A percentile compares a stretch with the other conserved stretches of the same genome.
phyloP scores from a whole-genome alignment of 306 rosid genomes.

The Cotoneaster glaucophyllus region DNA sequence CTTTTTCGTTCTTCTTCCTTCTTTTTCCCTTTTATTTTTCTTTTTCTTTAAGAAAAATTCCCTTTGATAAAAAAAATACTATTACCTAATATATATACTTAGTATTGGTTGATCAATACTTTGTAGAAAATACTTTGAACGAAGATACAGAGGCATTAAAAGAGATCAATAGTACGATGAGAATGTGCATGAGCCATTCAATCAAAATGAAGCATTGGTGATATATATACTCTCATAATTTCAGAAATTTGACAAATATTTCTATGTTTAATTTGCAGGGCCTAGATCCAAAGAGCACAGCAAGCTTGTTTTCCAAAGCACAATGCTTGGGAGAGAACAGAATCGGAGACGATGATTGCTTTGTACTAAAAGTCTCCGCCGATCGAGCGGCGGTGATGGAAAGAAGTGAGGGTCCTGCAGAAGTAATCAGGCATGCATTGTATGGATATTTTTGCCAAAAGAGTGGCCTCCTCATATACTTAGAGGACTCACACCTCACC shows the following conservation, averaged over 20 bases:
- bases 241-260: not conserved
- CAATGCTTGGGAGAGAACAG: constrained; percentile 84
- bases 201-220: too few species aligned
- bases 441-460: constrained; percentile 93
- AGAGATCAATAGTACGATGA: not conserved
- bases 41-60: too few species aligned
- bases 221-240: not conserved
- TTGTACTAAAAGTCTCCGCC: constrained; percentile 66
- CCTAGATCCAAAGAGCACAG: constrained; percentile 86
- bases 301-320: constrained; percentile 81
- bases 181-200: not conserved
- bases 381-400: constrained; percentile 82
- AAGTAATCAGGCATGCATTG: constrained; percentile 78
- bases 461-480: constrained; percentile 80
- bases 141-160: too few species aligned
- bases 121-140: not conserved
- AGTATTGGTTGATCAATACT: not conserved
- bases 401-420: constrained; percentile 82
- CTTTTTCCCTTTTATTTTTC: not conserved
- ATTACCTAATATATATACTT: not conserved
- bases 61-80: too few species aligned
- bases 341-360: constrained; percentile 77
- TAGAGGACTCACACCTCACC: constrained; percentile 91
- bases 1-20: not conserved
- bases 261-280: constrained; percentile 37